Conservation (phyloP, 2,329 filamentous ascomycete species). For the Epicoccum nigrum region DNA sequence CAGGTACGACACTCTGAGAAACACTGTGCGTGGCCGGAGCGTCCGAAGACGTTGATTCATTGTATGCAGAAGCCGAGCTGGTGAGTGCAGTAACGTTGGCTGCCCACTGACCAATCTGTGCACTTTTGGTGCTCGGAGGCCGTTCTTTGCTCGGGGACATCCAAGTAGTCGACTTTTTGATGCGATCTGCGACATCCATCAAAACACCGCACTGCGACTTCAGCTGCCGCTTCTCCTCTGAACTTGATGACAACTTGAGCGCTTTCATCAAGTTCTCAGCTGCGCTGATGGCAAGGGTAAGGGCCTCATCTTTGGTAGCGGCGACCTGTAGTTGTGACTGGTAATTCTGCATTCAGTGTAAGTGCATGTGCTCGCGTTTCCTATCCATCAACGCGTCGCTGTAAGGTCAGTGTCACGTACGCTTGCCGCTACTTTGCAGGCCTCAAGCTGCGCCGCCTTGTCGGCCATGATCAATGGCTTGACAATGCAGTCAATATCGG, state of each 20-base stretch:
- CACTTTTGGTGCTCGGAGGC: slow-evolving; percentile 14
- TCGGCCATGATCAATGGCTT: slow-evolving; percentile 36
- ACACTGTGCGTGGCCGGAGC: neutral
- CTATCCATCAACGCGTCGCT: neutral
- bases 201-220: slow-evolving; percentile 72
- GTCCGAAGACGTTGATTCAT: neutral
- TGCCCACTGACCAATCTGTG: slow-evolving; percentile 32
- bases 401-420: slow-evolving; percentile 38
- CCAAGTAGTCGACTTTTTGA: slow-evolving; percentile 62
- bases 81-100: slow-evolving; percentile 25
- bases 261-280: slow-evolving; percentile 84
- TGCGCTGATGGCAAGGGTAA: slow-evolving; percentile 76
- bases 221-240: slow-evolving; percentile 70
- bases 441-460: slow-evolving; percentile 30
- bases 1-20: slow-evolving; percentile 15
- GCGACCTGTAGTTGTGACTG: slow-evolving; percentile 56
- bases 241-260: slow-evolving; percentile 63
- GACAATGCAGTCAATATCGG: neutral
- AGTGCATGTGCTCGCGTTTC: slow-evolving; percentile 17
- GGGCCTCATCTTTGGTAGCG: slow-evolving; percentile 65
- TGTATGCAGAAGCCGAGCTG: neutral
- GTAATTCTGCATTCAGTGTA: slow-evolving; percentile 30
- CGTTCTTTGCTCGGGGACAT: slow-evolving; percentile 18
- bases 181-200: slow-evolving; percentile 73
- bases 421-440: slow-evolving; percentile 40